phyloP scores from a whole-genome alignment of 176 grass and related monocot species.

The Alopecurus myosuroides region DNA sequence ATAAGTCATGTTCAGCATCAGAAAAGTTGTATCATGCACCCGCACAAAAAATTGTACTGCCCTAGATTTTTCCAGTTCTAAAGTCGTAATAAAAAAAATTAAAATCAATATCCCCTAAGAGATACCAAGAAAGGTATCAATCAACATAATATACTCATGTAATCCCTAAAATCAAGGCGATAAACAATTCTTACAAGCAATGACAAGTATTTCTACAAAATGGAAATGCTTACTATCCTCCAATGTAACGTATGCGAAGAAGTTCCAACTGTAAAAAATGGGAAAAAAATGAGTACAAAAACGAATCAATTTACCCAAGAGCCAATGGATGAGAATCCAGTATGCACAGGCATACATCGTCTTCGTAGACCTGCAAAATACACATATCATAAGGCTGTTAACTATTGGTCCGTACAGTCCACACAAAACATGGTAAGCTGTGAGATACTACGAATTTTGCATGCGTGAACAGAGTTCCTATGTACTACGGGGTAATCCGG shows the following conservation, averaged over 20 bases:
- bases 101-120: background rate
- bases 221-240: background rate
- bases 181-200: background rate
- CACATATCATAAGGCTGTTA: background rate
- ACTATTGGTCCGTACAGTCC: background rate
- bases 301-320: slow-evolving; percentile 18
- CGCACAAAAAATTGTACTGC: background rate
- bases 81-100: background rate
- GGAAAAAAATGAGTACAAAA: background rate
- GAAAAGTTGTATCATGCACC: background rate
- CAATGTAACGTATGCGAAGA: background rate
- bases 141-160: background rate
- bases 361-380: slow-evolving; percentile 36
- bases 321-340: slow-evolving; percentile 40
- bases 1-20: background rate
- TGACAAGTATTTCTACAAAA: background rate
- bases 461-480: background rate
- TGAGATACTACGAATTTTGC: background rate
- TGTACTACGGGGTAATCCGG: background rate
- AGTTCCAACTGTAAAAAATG: background rate
- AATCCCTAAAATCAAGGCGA: background rate
- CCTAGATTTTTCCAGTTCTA: background rate
- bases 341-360: slow-evolving; percentile 41
- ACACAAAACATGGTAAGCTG: background rate
- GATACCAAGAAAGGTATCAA: background rate